phyloP scores from a whole-genome alignment of 768 basidiomycete genomes.

The Tylopilus rubrobrunneus region DNA sequence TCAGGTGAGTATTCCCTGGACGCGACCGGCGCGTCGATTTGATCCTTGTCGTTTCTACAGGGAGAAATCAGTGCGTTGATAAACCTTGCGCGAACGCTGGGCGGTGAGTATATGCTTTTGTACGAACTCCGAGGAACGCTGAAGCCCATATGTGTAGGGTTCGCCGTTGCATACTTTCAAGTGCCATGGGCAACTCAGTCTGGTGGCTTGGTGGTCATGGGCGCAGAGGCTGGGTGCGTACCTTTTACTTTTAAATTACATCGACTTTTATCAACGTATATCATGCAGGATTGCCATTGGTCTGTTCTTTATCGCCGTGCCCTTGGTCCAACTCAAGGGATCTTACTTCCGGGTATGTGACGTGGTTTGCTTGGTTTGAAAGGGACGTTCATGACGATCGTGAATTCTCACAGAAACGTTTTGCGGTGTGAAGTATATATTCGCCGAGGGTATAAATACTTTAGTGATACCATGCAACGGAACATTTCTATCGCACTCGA shows the following conservation, averaged over 20 bases:
- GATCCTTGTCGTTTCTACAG: constrained; percentile 7
- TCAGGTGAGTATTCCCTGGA: constrained; percentile 16
- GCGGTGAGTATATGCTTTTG: constrained; percentile 17
- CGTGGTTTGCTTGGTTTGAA: neutral
- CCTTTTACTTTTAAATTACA: neutral
- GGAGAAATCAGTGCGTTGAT: constrained; percentile 44
- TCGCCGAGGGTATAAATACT: neutral
- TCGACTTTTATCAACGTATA: neutral
- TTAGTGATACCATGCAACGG: neutral
- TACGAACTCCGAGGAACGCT: neutral
- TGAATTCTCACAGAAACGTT: constrained; percentile 16
- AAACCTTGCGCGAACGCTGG: constrained; percentile 37
- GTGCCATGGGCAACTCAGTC: constrained; percentile 36
- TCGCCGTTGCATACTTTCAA: constrained; percentile 39
- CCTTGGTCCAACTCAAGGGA: constrained; percentile 34
- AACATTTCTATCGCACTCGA: neutral
- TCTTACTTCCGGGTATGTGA: constrained; percentile 31
- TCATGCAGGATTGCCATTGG: constrained; percentile 28
- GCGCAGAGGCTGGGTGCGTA: constrained; percentile 37
- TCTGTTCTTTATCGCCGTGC: constrained; percentile 36
- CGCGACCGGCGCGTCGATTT: neutral
- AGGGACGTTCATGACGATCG: neutral
- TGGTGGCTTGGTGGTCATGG: constrained; percentile 34
- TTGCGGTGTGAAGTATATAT: constrained; percentile 8
- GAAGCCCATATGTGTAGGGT: constrained; percentile 17